Base-by-base conservation (phyloP, 192 early-diverging fungal species). In the Glomus cerebriforme region DNA sequence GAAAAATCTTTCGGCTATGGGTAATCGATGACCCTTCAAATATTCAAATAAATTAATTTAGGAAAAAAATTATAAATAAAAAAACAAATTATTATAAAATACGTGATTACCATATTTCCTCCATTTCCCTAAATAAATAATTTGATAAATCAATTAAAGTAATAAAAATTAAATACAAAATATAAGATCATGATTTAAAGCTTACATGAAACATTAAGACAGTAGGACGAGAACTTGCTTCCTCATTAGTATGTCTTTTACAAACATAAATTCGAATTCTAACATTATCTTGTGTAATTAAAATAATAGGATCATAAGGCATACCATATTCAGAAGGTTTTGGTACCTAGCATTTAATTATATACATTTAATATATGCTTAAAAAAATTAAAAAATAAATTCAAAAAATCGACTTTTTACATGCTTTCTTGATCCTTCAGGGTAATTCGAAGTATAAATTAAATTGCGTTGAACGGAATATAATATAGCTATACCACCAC, bases 11-110 rank as follows among this genome's bases (percentile, higher is more conserved):
- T 91, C 86, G n/a, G 96, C 96, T 65, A 98, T 95, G 6, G 97
- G 97, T 67, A 99, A 86, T 12, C 97, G 90, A 83, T 99, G 96
- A 47, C 98, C 97, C 93, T 90, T 35, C 70, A 79, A 76, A 47
- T 39, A 22, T n/a, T n/a, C n/a, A 58, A 69, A 67, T 32, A 24
- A 22, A 64, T 64, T 31, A 64, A 64, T 2, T 69, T 27, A n/a
- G 39, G 2, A 73, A 22, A 49, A 58, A 9, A 3, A 27, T 10
- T 31, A 9, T 17, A 31, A 54, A 37, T 0, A 37, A 27, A 60
- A 47, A n/a, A 15, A 34, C 63, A 63, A 73, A 88, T 31, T n/a
- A 7, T n/a, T 24, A 2, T 7, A 31, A 15, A 12, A 15, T 29
- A 27, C 6, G 2, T 64, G 31, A 31, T 17, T 31, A 64, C 90